phyloP scores from a whole-genome alignment of 306 rosid genomes.

The Elaeagnus macrophylla region DNA sequence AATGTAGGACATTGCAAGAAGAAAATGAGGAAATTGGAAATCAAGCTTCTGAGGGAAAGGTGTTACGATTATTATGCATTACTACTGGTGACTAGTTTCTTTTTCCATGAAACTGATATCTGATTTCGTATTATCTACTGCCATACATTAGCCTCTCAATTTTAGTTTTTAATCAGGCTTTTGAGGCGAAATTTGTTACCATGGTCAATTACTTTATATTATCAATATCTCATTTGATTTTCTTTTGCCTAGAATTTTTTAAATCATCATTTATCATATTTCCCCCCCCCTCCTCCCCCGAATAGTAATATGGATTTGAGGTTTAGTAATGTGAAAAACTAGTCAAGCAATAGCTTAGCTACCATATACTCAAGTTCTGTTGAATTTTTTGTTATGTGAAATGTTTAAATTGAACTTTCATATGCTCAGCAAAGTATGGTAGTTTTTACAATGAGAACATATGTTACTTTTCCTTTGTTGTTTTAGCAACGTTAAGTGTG shows the following conservation, averaged over 20 bases:
- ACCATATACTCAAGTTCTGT: background rate
- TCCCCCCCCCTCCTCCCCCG: too few species aligned
- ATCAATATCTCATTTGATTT: too few species aligned
- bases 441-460: background rate
- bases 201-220: too few species aligned
- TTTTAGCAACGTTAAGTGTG: background rate
- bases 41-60: conserved; percentile 98
- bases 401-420: background rate
- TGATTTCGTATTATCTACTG: background rate
- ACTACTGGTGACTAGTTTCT: background rate
- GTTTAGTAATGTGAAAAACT: background rate
- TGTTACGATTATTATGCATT: conserved; percentile 11
- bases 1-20: conserved; percentile 88
- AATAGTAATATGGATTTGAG: too few species aligned
- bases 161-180: too few species aligned
- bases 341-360: background rate
- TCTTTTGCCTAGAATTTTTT: too few species aligned
- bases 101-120: background rate
- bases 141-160: background rate
- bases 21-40: conserved; percentile 97
- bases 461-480: background rate
- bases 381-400: background rate
- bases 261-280: too few species aligned
- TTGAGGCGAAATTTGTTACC: too few species aligned
- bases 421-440: background rate